phyloP scores from a whole-genome alignment of 352 stramenopile species.

The Phytophthora rubi region DNA sequence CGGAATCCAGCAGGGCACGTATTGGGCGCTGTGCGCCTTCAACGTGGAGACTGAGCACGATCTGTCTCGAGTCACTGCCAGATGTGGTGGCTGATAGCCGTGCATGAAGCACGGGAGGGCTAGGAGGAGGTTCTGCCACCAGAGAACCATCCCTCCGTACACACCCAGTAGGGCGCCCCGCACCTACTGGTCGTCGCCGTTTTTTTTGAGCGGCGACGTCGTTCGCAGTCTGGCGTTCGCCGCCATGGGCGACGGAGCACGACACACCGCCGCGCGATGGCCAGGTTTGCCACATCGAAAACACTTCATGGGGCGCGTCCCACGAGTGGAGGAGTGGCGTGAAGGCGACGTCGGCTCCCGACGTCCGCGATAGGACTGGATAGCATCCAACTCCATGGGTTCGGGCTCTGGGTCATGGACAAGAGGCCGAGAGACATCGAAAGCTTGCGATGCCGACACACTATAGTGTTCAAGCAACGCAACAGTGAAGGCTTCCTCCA shows the following conservation, averaged over 20 bases:
- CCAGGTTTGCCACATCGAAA: conserved; percentile 14
- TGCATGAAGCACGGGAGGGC: neutral
- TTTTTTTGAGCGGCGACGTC: conserved; percentile 12
- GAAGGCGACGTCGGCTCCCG: neutral
- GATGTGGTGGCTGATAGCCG: conserved; percentile 23
- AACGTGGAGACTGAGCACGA: conserved; percentile 23
- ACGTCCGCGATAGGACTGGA: neutral
- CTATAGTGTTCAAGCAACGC: conserved; percentile 28
- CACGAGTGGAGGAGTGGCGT: neutral
- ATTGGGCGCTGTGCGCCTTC: conserved; percentile 10
- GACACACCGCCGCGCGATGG: conserved; percentile 18
- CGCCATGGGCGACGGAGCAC: conserved; percentile 9
- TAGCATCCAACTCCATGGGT: conserved; percentile 26
- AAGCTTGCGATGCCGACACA: conserved; percentile 9
- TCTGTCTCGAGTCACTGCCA: conserved; percentile 20
- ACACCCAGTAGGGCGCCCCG: no score
- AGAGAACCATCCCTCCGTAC: no score
- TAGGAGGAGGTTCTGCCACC: no score
- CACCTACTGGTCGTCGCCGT: conserved; percentile 21
- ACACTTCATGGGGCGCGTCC: conserved; percentile 1
- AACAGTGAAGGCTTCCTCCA: conserved; percentile 24
- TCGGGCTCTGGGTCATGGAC: neutral
- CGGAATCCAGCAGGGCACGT: conserved; percentile 23
- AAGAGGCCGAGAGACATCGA: neutral
- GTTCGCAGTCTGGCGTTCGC: neutral